Base-by-base conservation (phyloP, 495 filamentous ascomycete species). In the Jackrogersella minutella region DNA sequence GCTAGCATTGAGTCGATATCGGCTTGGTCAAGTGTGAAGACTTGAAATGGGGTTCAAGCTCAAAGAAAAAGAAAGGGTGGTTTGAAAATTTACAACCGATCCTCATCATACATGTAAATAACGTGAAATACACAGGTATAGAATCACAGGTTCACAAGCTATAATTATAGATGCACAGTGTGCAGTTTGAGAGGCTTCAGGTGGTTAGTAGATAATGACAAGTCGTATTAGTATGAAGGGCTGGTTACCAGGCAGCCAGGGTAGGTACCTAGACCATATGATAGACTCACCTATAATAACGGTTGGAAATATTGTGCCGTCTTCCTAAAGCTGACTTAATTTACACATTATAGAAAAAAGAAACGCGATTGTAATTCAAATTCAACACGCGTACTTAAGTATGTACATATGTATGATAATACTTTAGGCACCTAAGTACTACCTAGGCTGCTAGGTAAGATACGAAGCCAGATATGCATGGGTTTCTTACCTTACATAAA, bases 181-280 rank as follows among this genome's bases (percentile, higher is more conserved):
- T 52, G 30, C 49, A n/a, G 34, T 37, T 13, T 31, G 14, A 17
- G 24, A 34, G 2, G 9, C 7, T 33, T n/a, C 33, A 19, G 28
- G 7, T 31, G 1, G n/a, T 14, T 51, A 4, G 28, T 9, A 51
- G 14, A 52, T n/a, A 52, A 52, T 52, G 49, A 52, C 30, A 52
- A 31, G 49, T 52, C 49, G 24, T 52, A 52, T 52, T n/a, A 36
- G 11, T 31, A 26, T 49, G 44, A 31, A 49, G 17, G 26, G 26
- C 6, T 44, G 9, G 9, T 7, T 30, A 30, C 7, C 7, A 30
- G 26, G n/a, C n/a, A 41, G 11, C 16, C 16, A 43, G 40, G 40
- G 40, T 43, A 14, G 17, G 40, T 1, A 41, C 17, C n/a, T 14
- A 13, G 39, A 21, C 17, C 7, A 24, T 11, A 19, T 13, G 41